A percentile compares a stretch with the other conserved stretches of the same genome.
Evolutionary conservation across 176 grass and related monocot genomes (phyloP).

Genomic region (Thinopyrum elongatum): DNA sequence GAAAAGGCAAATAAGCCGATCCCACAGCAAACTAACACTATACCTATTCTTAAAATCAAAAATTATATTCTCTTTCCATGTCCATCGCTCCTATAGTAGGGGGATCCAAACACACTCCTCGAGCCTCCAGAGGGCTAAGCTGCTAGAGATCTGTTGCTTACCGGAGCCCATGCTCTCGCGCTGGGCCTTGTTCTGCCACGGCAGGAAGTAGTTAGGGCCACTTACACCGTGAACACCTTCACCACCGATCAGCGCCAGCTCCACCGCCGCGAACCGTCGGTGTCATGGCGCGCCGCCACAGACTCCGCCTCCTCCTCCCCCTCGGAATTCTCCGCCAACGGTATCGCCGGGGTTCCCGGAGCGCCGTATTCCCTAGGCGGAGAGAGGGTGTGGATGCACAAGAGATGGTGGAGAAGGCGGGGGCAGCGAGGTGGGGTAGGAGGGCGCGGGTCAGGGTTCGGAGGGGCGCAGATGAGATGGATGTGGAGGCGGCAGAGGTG

Average conservation of each 20-base stretch:
- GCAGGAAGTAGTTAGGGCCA: slow-evolving; percentile 92
- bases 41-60: not conserved
- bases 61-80: not conserved
- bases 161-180: slow-evolving; percentile 96
- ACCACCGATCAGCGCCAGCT: slow-evolving; percentile 94
- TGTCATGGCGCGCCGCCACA: slow-evolving; percentile 46
- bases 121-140: not conserved
- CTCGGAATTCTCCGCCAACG: slow-evolving; percentile 1
- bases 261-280: slow-evolving; percentile 78
- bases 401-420: not conserved
- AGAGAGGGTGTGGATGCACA: not conserved
- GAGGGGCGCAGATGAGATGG: slow-evolving; percentile 20
- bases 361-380: slow-evolving; percentile 28
- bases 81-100: not conserved
- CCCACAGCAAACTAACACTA: not conserved
- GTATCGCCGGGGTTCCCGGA: not conserved
- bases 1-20: not conserved
- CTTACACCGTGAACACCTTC: slow-evolving; percentile 97
- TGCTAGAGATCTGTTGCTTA: slow-evolving; percentile 25
- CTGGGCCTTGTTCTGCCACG: slow-evolving; percentile 99
- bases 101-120: slow-evolving; percentile 29
- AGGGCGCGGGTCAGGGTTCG: slow-evolving; percentile 27
- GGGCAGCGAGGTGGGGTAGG: slow-evolving; percentile 32
- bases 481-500: not conserved
- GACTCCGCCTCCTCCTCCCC: slow-evolving; percentile 23